A percentile compares a stretch with the other conserved stretches of the same genome.
These are phyloP conservation scores for Arthonia radiata DNA, from an alignment of 495 filamentous ascomycete species.

Conservation along the genomic window DNA sequence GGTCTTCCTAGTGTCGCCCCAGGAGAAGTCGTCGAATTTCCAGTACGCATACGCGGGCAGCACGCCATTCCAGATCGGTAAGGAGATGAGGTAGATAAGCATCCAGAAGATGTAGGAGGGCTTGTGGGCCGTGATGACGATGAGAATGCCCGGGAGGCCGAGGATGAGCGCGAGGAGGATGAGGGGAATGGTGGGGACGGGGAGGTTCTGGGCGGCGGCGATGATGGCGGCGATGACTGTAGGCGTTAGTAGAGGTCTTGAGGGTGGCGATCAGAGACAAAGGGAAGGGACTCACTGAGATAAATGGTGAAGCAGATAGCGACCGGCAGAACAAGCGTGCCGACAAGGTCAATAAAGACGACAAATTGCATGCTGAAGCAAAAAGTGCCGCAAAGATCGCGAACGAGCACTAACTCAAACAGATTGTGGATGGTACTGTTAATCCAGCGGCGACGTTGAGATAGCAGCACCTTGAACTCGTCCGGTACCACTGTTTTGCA, in stretches of 20 bases:
- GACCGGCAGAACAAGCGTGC: conserved; percentile 81
- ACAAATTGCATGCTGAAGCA: conserved; percentile 99
- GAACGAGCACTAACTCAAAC: conserved; percentile 87
- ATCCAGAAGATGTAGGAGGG: conserved; percentile 92
- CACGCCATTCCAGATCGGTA: conserved; percentile 95
- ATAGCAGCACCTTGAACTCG: conserved; percentile 72
- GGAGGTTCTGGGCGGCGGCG: conserved; percentile 28
- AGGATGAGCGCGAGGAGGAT: conserved; percentile 79
- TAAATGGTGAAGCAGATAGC: conserved; percentile 96
- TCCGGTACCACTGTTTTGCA: conserved; percentile 97
- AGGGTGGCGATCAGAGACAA: background rate
- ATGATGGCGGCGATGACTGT: conserved; percentile 71
- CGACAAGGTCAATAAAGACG: conserved; percentile 84
- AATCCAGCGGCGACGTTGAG: conserved; percentile 92
- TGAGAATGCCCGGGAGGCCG: conserved; percentile 76
- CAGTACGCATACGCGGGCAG: conserved; percentile 90
- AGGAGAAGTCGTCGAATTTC: conserved; percentile 99
- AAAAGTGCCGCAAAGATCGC: conserved; percentile 94
- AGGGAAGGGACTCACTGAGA: conserved; percentile 35
- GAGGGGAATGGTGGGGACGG: conserved; percentile 64
- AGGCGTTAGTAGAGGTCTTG: conserved; percentile 1
- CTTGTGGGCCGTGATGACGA: conserved; percentile 87
- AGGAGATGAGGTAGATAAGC: conserved; percentile 77
- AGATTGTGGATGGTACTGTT: conserved; percentile 98
- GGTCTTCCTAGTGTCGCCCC: conserved; percentile 95